A percentile compares a stretch with the other conserved stretches of the same genome.
These are phyloP conservation scores for Diutina rugosa DNA, from an alignment of 1,139 yeast species.

Conservation along the genomic window DNA sequence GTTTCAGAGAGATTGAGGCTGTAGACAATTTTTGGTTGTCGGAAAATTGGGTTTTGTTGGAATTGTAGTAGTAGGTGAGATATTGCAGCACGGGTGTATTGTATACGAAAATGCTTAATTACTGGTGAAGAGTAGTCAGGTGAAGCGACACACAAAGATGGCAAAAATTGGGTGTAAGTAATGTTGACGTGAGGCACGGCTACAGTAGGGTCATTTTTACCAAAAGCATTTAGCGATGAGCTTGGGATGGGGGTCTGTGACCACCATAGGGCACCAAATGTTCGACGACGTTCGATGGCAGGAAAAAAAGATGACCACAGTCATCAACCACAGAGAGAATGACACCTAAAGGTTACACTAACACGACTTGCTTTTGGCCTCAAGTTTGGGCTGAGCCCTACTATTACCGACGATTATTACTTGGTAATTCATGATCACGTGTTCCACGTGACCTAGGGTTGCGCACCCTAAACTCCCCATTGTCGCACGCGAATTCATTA, in stretches of 20 bases:
- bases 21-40: no score
- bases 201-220: no score
- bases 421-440: not conserved
- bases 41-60: not conserved
- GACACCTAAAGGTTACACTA: no score
- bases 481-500: not conserved
- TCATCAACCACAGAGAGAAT: no score
- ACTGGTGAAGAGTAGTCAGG: not conserved
- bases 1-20: no score
- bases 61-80: not conserved
- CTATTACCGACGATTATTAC: not conserved
- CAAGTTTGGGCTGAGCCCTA: not conserved
- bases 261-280: no score
- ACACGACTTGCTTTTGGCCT: no score
- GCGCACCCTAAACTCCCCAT: not conserved
- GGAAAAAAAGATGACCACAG: no score
- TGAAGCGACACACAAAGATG: not conserved
- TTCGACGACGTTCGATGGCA: no score
- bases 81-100: not conserved
- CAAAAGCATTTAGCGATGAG: no score
- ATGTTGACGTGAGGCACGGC: not conserved
- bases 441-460: constrained; percentile 2
- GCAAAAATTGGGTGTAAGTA: not conserved
- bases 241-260: no score
- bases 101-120: not conserved